Evolutionary conservation across 1,284 basidiomycete genomes (phyloP), one percentile per base, ranked within the genome.

Genomic region (Mrakiaceae sp.): DNA sequence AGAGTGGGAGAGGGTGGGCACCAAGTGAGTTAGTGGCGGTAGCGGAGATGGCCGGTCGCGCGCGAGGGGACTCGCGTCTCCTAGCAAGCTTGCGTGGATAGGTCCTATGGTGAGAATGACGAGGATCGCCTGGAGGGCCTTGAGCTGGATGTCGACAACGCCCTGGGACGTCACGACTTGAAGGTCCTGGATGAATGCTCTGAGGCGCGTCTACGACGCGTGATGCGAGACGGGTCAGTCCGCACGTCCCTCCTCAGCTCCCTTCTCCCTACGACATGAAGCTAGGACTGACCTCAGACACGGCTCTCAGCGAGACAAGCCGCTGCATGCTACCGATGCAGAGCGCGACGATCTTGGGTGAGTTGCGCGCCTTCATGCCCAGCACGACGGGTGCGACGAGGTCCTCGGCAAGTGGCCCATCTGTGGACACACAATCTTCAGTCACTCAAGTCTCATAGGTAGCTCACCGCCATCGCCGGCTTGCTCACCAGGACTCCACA

Each of bases 291-390:
- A 78, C 78, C 46, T 74, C 69, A 0, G 91, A 88, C 1, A 96
- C 88, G 11, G 89, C 90, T 72, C 86, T 86, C 68, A 95, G 82
- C 1, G 87, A 81, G 62, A 98, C 90, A 66, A 98, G 81, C 49
- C 96, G 84, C 74, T 98, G 94, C 48, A 98, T 81, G 0, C 91
- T 90, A 43, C 90, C 87, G 3, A 98, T 83, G 9, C 89, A 90
- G 69, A 98, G 90, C 1, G 88, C 87, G 60, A 97, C 87, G 58
- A 97, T 88, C 81, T 98, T 98, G 3, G 89, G 84, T 2, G 27
- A 27, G 69, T 93, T 90, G 77, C 88, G 91, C 9, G 92, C 96
- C 56, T 87, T 85, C 74, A 93, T 95, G 60, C 91, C 93, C 81
- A 96, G 90, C 72, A 94, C 90, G 3, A 98, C 86, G 0, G 96